Evolutionary conservation across 305 asterid species (phyloP), one percentile per base, ranked within the genome.

Genomic region (Fraxinus floribunda): DNA sequence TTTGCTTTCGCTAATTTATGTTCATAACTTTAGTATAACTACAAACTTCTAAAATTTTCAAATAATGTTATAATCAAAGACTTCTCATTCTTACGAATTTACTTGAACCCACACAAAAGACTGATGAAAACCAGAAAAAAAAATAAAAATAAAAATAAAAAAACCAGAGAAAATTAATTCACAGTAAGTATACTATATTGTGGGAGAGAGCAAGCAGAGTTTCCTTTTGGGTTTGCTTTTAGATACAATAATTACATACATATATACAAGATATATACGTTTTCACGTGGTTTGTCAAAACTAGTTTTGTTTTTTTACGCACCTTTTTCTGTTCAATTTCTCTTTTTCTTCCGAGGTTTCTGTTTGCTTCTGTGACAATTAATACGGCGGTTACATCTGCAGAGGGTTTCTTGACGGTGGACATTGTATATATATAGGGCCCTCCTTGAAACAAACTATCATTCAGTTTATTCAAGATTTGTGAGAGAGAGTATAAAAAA

Each of bases 331-430:
- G 71, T 75, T 75, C 84, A 86, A 82, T 89, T 84, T 85, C 75
- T 83, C 84, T 81, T 87, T 88, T 76, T 82, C 85, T 76, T 81
- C 81, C 70, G 88, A 78, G 84, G 83, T 79, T 85, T 83, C 87
- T 87, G 90, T 87, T 87, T 87, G 88, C 86, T 90, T 86, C 83
- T 89, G 90, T 81, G 89, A 49, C 82, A 79, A 88, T 70, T 13
- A 74, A 83, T 86, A 83, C 83, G 86, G 90, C 90, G 82, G 91
- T 91, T 87, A 89, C 87, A 91, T 89, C 89, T 86, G 73, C 73
- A 22, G 35, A 55, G 66, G 24, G 66, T 55, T 55, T 73, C 22
- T 88, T 86, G 92, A 88, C 94, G 91, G 95, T 90, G 92, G 89
- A 80, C 70, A 77, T 80, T 81, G 87, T 88, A 88, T 86, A 90